Evolutionary conservation across 140 eudicot species (phyloP), one percentile per base, ranked within the genome.

Genomic region (Anethum foeniculum): DNA sequence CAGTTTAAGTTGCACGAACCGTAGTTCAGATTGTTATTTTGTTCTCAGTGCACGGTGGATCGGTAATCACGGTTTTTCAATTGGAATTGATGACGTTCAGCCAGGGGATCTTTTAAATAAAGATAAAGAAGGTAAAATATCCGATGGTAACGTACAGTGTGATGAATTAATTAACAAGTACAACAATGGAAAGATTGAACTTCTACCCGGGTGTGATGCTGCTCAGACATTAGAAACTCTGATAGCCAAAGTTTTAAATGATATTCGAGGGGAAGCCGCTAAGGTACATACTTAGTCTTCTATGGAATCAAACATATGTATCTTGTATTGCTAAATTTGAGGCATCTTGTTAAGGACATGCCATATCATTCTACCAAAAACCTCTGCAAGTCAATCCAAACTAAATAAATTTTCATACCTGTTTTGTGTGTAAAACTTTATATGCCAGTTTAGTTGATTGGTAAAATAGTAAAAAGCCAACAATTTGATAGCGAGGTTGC

Each of bases 1-100:
- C 15, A 14, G 12, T 69, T 69, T 68, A 21, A 68, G 75, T 32
- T 34, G 11, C 46, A 69, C 11, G 75, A 14, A 5, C 10, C 5
- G 11, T 68, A 30, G 23, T 12, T 68, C 4, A 69, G 25, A 69
- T 36, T 69, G 21, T 74, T 69, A 32, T 64, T 79, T 74, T 84
- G 86, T 39, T 74, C 39, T n/a, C 82, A 95, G 99, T 93, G 99
- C 99, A 69, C 91, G 99, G 68, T 96, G 98, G 98, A 96, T 96
- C 27, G 99, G 98, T 78, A 96, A 93, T 85, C 99, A 96, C 87
- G 99, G 99, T 68, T 96, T 96, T 80, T 93, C 99, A 15, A 93
- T 96, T 48, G 99, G 99, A 67, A 93, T 96, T 82, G 95, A 96
- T 82, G 99, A 96, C 82, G 99, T 96, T 32, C 96, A 88, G 81